phyloP scores from a whole-genome alignment of 768 basidiomycete species.

The Lactifluus hygrophoroides region DNA sequence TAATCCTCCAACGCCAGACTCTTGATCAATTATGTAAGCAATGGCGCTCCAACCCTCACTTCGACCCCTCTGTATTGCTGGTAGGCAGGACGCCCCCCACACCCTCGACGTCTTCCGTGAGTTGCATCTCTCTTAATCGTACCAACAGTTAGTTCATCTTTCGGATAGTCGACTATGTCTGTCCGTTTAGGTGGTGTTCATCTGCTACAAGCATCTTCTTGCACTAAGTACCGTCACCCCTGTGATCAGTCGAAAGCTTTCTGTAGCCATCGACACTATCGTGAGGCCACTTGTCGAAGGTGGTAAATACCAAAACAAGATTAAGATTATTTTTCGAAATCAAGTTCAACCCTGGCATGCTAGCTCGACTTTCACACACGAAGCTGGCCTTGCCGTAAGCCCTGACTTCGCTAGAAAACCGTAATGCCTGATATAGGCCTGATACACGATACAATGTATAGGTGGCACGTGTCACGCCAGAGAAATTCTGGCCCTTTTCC shows the following conservation, averaged over 20 bases:
- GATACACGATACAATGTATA: slow-evolving; percentile 22
- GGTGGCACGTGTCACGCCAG: slow-evolving; percentile 64
- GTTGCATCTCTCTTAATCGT: slow-evolving; percentile 23
- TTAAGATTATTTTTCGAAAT: slow-evolving; percentile 61
- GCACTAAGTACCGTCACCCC: background rate
- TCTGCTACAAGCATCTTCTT: background rate
- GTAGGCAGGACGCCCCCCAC: slow-evolving; percentile 52
- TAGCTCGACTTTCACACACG: slow-evolving; percentile 67
- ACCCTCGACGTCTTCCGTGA: slow-evolving; percentile 73
- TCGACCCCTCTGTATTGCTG: slow-evolving; percentile 53
- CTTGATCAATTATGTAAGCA: background rate
- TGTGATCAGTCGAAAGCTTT: slow-evolving; percentile 46
- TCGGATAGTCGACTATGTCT: slow-evolving; percentile 72
- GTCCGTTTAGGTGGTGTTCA: slow-evolving; percentile 57
- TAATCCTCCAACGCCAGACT: background rate
- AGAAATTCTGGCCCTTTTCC: slow-evolving; percentile 75
- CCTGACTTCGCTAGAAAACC: background rate
- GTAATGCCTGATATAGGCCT: too few relatives aligned
- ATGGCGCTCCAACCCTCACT: slow-evolving; percentile 82
- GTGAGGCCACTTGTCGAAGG: slow-evolving; percentile 52
- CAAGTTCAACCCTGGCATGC: slow-evolving; percentile 80
- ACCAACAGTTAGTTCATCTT: background rate
- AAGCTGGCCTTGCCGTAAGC: slow-evolving; percentile 72
- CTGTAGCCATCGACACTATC: slow-evolving; percentile 48
- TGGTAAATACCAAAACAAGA: slow-evolving; percentile 61